Evolutionary conservation across 495 filamentous ascomycete genomes (phyloP).

Genomic region (Parmelia sp.): DNA sequence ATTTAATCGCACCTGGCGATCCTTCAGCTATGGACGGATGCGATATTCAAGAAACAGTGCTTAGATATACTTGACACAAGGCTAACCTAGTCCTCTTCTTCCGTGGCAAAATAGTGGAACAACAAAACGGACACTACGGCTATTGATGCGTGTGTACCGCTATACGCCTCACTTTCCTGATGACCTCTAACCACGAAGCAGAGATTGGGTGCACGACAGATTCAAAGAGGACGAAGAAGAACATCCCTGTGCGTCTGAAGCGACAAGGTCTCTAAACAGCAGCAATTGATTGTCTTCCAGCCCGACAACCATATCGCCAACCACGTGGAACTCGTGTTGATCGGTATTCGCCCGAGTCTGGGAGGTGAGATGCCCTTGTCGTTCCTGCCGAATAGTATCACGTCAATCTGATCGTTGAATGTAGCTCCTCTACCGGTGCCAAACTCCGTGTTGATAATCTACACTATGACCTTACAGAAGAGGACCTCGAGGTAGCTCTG

Average conservation of each 20-base stretch:
- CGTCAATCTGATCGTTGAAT: slow-evolving; percentile 19
- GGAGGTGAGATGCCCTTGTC: slow-evolving; percentile 40
- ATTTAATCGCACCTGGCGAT: slow-evolving; percentile 24
- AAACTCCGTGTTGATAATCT: slow-evolving; percentile 85
- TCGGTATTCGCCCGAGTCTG: slow-evolving; percentile 43
- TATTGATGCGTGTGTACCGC: slow-evolving; percentile 46
- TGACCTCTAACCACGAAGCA: slow-evolving; percentile 31
- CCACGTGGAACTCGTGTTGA: slow-evolving; percentile 34
- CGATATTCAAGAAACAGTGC: slow-evolving; percentile 34
- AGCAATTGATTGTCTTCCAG: slow-evolving; percentile 22
- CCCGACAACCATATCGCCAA: slow-evolving; percentile 37
- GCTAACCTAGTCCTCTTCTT: slow-evolving; percentile 50
- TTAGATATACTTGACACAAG: slow-evolving; percentile 46
- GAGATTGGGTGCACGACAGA: slow-evolving; percentile 88
- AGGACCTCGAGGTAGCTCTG: slow-evolving; percentile 66
- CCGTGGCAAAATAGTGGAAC: slow-evolving; percentile 45
- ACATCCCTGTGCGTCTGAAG: slow-evolving; percentile 39
- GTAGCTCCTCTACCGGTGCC: slow-evolving; percentile 49
- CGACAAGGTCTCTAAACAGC: background rate
- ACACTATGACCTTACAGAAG: slow-evolving; percentile 87
- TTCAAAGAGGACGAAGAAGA: slow-evolving; percentile 61
- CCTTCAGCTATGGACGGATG: slow-evolving; percentile 32
- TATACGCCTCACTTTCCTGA: slow-evolving; percentile 16
- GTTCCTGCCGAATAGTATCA: slow-evolving; percentile 18
- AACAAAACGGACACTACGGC: slow-evolving; percentile 49